Conservation (phyloP, 768 basidiomycete species). For the Tylopilus subfusipes region DNA sequence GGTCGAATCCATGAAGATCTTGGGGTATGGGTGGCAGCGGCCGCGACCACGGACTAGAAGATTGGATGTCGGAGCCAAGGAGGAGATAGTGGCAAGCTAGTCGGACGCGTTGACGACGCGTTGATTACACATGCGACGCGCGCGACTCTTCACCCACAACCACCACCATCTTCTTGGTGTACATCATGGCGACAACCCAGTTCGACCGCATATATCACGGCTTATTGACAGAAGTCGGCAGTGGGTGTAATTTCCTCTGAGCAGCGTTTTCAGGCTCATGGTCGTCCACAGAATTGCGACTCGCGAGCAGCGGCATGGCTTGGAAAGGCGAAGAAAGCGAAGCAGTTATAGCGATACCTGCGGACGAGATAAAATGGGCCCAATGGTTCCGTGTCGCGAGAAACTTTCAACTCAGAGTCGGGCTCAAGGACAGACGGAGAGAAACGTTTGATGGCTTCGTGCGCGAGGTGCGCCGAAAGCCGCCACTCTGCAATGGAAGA, state of each 20-base stretch:
- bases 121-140: constrained; percentile 18
- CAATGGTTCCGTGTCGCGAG: constrained; percentile 93
- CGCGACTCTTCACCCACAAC: constrained; percentile 27
- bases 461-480: constrained; percentile 59
- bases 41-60: background rate
- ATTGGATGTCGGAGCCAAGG: background rate
- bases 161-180: too few relatives aligned
- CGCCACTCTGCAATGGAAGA: background rate
- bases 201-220: constrained; percentile 86
- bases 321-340: constrained; percentile 84
- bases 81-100: background rate
- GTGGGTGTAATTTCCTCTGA: constrained; percentile 47
- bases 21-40: background rate
- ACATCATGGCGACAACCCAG: constrained; percentile 68
- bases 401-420: constrained; percentile 84
- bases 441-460: constrained; percentile 94
- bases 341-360: constrained; percentile 57
- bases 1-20: constrained; percentile 29
- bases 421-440: constrained; percentile 69
- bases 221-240: constrained; percentile 68
- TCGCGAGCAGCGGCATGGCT: constrained; percentile 87
- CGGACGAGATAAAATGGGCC: constrained; percentile 78
- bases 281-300: constrained; percentile 65
- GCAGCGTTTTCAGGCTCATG: background rate
- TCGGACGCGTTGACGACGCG: constrained; percentile 10